Conservation (phyloP, 129 eudicot species). For the Flaveria linearis region DNA sequence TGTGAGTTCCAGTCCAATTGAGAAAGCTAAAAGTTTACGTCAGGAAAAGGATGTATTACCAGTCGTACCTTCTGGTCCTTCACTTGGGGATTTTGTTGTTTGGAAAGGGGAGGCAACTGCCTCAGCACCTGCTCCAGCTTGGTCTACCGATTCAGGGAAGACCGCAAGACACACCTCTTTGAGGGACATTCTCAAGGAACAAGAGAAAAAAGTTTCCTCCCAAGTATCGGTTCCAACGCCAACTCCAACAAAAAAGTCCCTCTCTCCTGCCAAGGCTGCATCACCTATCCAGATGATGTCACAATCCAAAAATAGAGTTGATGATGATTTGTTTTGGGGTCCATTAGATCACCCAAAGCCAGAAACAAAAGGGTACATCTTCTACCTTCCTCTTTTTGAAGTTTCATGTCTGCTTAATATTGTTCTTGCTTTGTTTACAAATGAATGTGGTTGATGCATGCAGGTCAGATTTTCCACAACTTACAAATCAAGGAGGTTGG, state of each 20-base stretch:
- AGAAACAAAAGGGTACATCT: slow-evolving; percentile 71
- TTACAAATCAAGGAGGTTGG: slow-evolving; percentile 63
- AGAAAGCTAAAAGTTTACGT: slow-evolving; percentile 57
- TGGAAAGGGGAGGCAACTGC: slow-evolving; percentile 77
- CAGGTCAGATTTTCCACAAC: slow-evolving; percentile 81
- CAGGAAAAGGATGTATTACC: slow-evolving; percentile 64
- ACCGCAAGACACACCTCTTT: slow-evolving; percentile 53
- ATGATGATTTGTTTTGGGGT: slow-evolving; percentile 97
- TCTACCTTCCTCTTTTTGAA: neutral
- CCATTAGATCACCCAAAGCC: slow-evolving; percentile 80
- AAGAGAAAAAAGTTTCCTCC: slow-evolving; percentile 57
- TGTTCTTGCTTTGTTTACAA: neutral
- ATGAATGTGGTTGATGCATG: slow-evolving; percentile 1
- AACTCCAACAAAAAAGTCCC: slow-evolving; percentile 53
- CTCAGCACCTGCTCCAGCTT: slow-evolving; percentile 78
- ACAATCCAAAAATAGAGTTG: slow-evolving; percentile 59
- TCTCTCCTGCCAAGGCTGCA: slow-evolving; percentile 71
- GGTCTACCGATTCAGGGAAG: slow-evolving; percentile 89
- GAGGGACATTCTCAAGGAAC: slow-evolving; percentile 93
- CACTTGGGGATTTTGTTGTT: slow-evolving; percentile 86
- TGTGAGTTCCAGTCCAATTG: slow-evolving; percentile 53
- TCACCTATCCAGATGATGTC: slow-evolving; percentile 48
- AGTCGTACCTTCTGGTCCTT: slow-evolving; percentile 79
- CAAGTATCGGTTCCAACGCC: slow-evolving; percentile 42
- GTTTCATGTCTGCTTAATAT: neutral